These are phyloP conservation scores for Citrus maxima DNA, from an alignment of 345 rosid species.

Conservation along the genomic window DNA sequence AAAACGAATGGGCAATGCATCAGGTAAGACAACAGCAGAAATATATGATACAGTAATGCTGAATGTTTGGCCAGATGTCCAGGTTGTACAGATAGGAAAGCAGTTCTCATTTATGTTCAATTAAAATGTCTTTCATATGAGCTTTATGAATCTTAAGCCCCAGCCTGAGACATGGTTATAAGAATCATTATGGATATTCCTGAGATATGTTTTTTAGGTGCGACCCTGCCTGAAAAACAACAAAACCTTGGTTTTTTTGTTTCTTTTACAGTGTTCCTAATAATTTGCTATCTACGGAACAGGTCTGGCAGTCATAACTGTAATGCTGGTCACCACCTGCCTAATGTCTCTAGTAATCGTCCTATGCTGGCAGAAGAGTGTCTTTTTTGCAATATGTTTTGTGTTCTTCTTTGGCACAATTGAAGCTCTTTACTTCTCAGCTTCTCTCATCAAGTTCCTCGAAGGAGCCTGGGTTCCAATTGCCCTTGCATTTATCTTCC, in stretches of 20 bases:
- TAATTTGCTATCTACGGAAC: conserved; percentile 15
- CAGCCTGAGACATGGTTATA: neutral
- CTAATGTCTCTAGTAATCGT: conserved; percentile 93
- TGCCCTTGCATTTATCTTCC: conserved; percentile 76
- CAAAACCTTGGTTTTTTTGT: neutral
- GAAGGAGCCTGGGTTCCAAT: conserved; percentile 99
- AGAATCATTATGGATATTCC: neutral
- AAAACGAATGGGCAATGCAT: conserved; percentile 76
- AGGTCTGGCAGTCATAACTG: conserved; percentile 99
- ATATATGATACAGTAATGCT: neutral
- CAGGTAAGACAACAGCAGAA: conserved; percentile 45
- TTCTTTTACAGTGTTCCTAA: conserved; percentile 2
- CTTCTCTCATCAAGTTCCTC: conserved; percentile 83
- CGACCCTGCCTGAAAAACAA: too few relatives aligned
- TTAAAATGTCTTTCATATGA: neutral
- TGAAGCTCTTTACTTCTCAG: conserved; percentile 93
- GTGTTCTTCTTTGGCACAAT: conserved; percentile 77
- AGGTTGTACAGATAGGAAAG: neutral
- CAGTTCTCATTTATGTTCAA: neutral
- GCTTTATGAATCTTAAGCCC: neutral
- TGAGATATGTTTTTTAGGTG: neutral
- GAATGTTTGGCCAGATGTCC: neutral
- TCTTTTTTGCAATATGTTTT: conserved; percentile 63
- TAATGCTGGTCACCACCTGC: conserved; percentile 97
- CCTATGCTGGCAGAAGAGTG: conserved; percentile 86